phyloP scores from a whole-genome alignment of 495 filamentous ascomycete genomes.

The Alectoria sarmentosa region DNA sequence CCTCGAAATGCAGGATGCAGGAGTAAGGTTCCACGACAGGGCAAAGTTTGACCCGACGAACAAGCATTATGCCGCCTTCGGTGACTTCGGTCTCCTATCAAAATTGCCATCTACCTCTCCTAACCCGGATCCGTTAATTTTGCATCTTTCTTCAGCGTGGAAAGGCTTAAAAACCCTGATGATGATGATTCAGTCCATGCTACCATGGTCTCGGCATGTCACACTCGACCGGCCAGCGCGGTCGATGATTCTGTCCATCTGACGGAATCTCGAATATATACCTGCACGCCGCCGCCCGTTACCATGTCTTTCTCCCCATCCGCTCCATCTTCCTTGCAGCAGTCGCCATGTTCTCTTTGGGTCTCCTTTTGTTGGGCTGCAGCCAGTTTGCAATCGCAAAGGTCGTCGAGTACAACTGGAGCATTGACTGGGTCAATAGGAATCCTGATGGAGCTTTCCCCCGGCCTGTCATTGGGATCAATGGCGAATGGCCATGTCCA shows the following conservation, averaged over 20 bases:
- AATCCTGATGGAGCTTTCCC: conserved; percentile 66
- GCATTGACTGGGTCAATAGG: conserved; percentile 69
- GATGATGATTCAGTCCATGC: not conserved
- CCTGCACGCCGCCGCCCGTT: not conserved
- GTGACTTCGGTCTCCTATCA: not conserved
- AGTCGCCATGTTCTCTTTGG: conserved; percentile 28
- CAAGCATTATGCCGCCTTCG: not conserved
- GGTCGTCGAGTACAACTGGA: conserved; percentile 69
- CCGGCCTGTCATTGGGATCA: conserved; percentile 70
- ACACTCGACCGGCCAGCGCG: not conserved
- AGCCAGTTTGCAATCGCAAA: conserved; percentile 43
- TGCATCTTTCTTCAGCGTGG: not conserved
- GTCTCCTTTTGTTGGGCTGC: conserved; percentile 31
- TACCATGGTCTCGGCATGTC: not conserved
- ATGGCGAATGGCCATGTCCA: conserved; percentile 71
- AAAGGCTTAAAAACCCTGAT: not conserved
- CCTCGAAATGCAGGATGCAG: not conserved
- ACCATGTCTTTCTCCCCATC: not conserved
- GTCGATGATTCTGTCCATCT: not conserved
- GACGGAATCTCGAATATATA: conserved; percentile 5
- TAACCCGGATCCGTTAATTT: not conserved
- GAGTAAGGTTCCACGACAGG: not conserved
- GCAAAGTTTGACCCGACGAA: not conserved
- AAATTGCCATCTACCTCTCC: not conserved
- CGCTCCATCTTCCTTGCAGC: not conserved